Conservation (phyloP, 345 rosid genomes). For the Excoecaria cochinchinensis region DNA sequence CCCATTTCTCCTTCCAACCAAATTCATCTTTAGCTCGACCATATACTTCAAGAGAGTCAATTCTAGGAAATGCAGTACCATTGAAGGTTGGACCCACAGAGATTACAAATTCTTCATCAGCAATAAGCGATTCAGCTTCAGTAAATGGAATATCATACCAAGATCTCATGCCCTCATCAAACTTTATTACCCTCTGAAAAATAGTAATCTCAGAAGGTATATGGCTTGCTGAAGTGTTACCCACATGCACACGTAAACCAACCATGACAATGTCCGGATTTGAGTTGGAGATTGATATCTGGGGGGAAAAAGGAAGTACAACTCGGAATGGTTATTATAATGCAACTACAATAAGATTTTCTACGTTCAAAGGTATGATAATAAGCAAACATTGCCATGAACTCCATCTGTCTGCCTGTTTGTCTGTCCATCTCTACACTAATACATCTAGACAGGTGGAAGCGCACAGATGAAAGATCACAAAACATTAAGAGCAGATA, state of each 20-base stretch:
- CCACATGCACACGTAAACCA: slow-evolving; percentile 94
- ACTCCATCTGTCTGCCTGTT: background rate
- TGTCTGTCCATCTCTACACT: background rate
- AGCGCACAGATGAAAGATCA: background rate
- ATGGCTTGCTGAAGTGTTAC: slow-evolving; percentile 80
- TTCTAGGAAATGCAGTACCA: slow-evolving; percentile 78
- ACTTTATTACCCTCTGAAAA: slow-evolving; percentile 87
- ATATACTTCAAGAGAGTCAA: slow-evolving; percentile 91
- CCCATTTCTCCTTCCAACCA: slow-evolving; percentile 99
- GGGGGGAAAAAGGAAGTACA: slow-evolving; percentile 18
- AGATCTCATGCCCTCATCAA: slow-evolving; percentile 92
- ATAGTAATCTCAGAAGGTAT: slow-evolving; percentile 86
- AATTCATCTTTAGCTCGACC: slow-evolving; percentile 98
- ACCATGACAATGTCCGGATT: slow-evolving; percentile 97
- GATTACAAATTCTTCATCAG: slow-evolving; percentile 90
- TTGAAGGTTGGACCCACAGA: slow-evolving; percentile 81
- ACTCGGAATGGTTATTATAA: background rate
- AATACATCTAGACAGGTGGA: background rate
- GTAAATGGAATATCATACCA: slow-evolving; percentile 99
- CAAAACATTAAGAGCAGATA: background rate
- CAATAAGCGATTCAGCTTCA: slow-evolving; percentile 92
- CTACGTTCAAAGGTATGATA: background rate
- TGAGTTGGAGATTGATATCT: slow-evolving; percentile 89
- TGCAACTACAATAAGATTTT: background rate
- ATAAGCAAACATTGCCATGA: background rate